Base-by-base conservation (phyloP, 257 asterid species). In the Rauvolfia tetraphylla region DNA sequence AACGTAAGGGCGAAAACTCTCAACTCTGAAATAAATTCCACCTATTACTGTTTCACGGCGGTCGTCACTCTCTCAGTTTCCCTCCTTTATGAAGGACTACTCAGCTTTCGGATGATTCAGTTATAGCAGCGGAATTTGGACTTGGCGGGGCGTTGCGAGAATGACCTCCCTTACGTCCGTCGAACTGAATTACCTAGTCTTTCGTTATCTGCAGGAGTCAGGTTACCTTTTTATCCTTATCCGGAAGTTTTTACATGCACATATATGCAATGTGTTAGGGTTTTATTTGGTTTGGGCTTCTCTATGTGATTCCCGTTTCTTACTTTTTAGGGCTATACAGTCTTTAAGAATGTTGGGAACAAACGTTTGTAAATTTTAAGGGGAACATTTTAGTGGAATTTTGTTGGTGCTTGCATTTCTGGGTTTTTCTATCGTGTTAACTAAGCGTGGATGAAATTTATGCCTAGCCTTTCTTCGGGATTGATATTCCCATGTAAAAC, bases 161-260 rank as follows among this genome's bases (percentile, higher is more conserved):
- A 88, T 86, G 92, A 53, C 61, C 18, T 27, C 80, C 78, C 13
- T 88, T 75, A 73, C 86, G 76, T 75, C 90, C 79, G 73, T 11
- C 71, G 85, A 82, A 75, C 48, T 88, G 80, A 88, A 88, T 77
- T 78, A 75, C 76, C 76, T 88, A 17, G 69, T 86, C 33, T 78
- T 68, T 39, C 90, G 90, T 61, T 86, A 88, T 71, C 86, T 88
- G 20, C 85, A 73, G 18, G 92, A 86, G 72, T 84, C 90, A 79
- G 88, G 92, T 88, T 22, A 11, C 3, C 56, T 51, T 29, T 51
- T 14, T 41, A 18, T 36, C 56, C 18, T 53, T 72, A 7, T 13
- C 54, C 23, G 13, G 23, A 69, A 13, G 13, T 7, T 1, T 68
- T 42, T 27, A 11, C 54, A 13, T 69, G 4, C 9, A 11, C 39